Percentiles rank a stretch among this genome's conserved stretches.
Conservation (phyloP, 1,139 yeast genomes). For the Candida smagusa region DNA sequence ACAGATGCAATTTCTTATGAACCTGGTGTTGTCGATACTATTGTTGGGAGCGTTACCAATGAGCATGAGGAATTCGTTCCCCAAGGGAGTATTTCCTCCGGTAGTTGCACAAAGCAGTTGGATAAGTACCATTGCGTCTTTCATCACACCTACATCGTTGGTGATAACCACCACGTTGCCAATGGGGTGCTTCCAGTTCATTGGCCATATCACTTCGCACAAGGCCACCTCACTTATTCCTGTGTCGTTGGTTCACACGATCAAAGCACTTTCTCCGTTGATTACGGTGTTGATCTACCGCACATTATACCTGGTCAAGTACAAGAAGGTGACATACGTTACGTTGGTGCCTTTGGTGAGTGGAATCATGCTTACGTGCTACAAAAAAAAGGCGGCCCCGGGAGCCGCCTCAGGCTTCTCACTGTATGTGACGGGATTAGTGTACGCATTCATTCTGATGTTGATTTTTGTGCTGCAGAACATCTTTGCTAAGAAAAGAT, state of each 20-base stretch:
- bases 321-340: constrained; percentile 64
- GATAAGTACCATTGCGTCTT: constrained; percentile 23
- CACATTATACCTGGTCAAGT: constrained; percentile 52
- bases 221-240: constrained; percentile 87
- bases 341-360: constrained; percentile 72
- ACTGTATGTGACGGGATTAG: constrained; percentile 57
- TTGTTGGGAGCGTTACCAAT: constrained; percentile 17
- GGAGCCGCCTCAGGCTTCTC: constrained; percentile 11
- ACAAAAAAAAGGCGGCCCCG: constrained; percentile 31
- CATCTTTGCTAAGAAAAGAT: constrained; percentile 80
- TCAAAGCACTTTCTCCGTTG: constrained; percentile 85
- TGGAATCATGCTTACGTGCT: constrained; percentile 86
- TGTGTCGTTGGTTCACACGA: constrained; percentile 86
- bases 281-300: constrained; percentile 82
- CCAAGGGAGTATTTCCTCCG: constrained; percentile 56
- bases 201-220: constrained; percentile 87
- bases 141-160: constrained; percentile 51
- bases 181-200: constrained; percentile 88
- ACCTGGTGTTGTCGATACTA: constrained; percentile 50
- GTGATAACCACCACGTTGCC: constrained; percentile 73
- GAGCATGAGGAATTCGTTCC: constrained; percentile 32
- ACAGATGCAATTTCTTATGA: constrained; percentile 76
- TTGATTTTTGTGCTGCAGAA: constrained; percentile 87
- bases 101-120: constrained; percentile 37
- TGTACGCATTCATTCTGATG: constrained; percentile 79